These are phyloP conservation scores for Aphanomyces invadans DNA, from an alignment of 352 stramenopile species.

Conservation along the genomic window DNA sequence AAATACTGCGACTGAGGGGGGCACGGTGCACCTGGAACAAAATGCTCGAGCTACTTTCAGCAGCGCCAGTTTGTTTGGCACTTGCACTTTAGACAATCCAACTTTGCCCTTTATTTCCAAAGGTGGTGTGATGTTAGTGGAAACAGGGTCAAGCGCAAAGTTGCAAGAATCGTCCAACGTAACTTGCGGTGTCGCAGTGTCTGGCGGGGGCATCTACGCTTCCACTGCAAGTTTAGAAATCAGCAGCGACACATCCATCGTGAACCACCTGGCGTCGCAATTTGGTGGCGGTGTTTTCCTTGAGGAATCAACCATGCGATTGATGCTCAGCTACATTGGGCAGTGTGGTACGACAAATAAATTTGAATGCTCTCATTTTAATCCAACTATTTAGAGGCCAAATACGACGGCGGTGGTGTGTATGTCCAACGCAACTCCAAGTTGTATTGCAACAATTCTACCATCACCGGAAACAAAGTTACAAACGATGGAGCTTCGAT, in stretches of 20 bases:
- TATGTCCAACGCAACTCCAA: slow-evolving; percentile 11
- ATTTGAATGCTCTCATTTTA: neutral
- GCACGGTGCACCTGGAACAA: neutral
- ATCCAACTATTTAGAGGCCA: neutral
- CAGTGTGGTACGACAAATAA: neutral
- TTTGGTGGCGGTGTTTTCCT: slow-evolving; percentile 12
- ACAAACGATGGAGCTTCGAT: slow-evolving; percentile 13
- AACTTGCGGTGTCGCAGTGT: neutral
- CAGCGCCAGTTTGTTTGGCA: slow-evolving; percentile 2
- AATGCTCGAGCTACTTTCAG: neutral
- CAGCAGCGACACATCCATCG: neutral
- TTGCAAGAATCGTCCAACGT: neutral
- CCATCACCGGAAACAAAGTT: neutral
- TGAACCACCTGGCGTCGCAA: neutral
- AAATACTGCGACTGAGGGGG: neutral
- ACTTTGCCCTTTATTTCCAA: no score
- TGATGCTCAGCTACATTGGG: neutral
- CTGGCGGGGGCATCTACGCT: neutral
- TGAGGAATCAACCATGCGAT: neutral
- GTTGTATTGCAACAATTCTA: neutral
- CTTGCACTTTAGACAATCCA: neutral
- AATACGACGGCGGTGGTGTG: slow-evolving; percentile 9
- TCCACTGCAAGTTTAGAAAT: neutral
- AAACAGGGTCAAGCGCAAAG: neutral
- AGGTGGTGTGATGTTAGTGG: neutral